These are phyloP conservation scores for Barbatosphaeria neglecta DNA, from an alignment of 495 filamentous ascomycete species.

Conservation along the genomic window DNA sequence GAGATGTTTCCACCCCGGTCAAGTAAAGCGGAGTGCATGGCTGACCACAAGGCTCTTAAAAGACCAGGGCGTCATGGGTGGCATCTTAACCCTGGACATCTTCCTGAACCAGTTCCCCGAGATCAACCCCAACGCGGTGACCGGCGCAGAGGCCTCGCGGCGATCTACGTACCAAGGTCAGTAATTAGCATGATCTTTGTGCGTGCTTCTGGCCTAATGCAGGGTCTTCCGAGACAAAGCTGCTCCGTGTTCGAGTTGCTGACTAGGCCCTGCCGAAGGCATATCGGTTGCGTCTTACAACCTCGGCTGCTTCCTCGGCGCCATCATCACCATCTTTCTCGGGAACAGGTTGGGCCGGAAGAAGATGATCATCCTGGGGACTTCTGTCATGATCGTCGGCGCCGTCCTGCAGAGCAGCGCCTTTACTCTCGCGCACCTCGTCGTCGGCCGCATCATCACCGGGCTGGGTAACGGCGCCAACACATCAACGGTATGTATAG, in stretches of 20 bases:
- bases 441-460: conserved; percentile 52
- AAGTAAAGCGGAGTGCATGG: not conserved
- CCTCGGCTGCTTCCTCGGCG: conserved; percentile 64
- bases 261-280: conserved; percentile 13
- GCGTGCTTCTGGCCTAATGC: too few relatives aligned
- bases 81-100: conserved; percentile 42
- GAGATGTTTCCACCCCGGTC: not conserved
- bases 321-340: conserved; percentile 56
- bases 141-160: conserved; percentile 15
- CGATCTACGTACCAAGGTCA: conserved; percentile 46
- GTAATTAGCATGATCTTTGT: too few relatives aligned
- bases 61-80: conserved; percentile 47
- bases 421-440: conserved; percentile 47
- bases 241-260: too few relatives aligned
- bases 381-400: conserved; percentile 59
- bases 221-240: too few relatives aligned
- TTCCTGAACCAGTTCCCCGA: conserved; percentile 45
- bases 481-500: conserved; percentile 27
- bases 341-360: conserved; percentile 61
- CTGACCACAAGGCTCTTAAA: conserved; percentile 5
- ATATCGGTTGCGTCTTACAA: conserved; percentile 58
- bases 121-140: conserved; percentile 37
- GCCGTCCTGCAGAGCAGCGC: conserved; percentile 53
- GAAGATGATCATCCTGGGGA: conserved; percentile 58
- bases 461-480: conserved; percentile 57